phyloP scores from a whole-genome alignment of 768 basidiomycete genomes.

The Agrocybe praecox region DNA sequence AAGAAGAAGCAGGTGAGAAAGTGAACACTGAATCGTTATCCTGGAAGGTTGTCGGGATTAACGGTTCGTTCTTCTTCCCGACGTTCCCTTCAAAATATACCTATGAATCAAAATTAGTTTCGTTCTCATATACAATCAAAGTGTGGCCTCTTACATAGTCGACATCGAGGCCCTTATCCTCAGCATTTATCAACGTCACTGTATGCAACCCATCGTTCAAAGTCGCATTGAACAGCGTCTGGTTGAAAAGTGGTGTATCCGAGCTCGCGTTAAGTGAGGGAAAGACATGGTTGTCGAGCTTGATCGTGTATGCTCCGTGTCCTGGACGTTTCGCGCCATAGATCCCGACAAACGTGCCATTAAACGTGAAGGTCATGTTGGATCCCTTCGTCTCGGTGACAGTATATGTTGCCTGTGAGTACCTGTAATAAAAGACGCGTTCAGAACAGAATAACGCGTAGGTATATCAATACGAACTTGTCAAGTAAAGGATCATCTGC shows the following conservation, averaged over 20 bases:
- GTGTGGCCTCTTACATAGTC: conserved; percentile 20
- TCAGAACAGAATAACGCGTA: neutral
- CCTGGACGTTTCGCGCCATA: conserved; percentile 23
- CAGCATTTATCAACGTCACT: conserved; percentile 18
- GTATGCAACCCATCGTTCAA: conserved; percentile 18
- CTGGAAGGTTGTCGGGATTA: conserved; percentile 22
- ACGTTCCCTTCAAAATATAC: conserved; percentile 16
- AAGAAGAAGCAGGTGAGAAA: conserved; percentile 32
- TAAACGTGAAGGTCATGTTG: conserved; percentile 31
- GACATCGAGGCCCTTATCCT: conserved; percentile 18
- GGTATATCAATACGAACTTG: conserved; percentile 5
- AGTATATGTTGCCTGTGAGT: conserved; percentile 37
- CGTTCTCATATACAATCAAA: neutral
- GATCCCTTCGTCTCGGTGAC: conserved; percentile 29
- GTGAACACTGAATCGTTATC: conserved; percentile 40
- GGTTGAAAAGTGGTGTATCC: conserved; percentile 12
- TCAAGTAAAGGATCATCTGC: conserved; percentile 13
- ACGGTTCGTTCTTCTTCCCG: conserved; percentile 16
- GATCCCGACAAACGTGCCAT: conserved; percentile 30
- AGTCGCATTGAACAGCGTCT: conserved; percentile 20
- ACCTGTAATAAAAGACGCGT: conserved; percentile 17
- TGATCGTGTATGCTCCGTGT: conserved; percentile 19
- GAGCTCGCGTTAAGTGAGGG: conserved; percentile 14
- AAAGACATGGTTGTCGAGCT: conserved; percentile 17
- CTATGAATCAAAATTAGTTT: neutral